A percentile compares a stretch with the other conserved stretches of the same genome.
Conservation (phyloP, 768 basidiomycete genomes). For the Agaricus bisporus region DNA sequence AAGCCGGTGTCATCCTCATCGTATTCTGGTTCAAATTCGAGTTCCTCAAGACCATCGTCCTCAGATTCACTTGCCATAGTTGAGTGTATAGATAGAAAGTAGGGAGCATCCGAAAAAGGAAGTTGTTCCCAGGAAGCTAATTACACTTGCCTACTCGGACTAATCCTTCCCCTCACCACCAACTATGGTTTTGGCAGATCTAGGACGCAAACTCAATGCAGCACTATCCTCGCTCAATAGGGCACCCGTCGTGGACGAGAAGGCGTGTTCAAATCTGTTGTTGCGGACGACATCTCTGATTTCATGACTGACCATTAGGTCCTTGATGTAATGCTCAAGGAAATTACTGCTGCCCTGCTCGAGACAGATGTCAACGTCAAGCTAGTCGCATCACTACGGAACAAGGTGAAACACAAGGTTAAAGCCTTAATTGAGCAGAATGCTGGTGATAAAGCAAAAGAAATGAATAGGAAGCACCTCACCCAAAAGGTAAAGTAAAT, state of each 20-base stretch:
- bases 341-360: slow-evolving; percentile 88
- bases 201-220: slow-evolving; percentile 90
- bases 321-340: slow-evolving; percentile 90
- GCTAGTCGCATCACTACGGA: slow-evolving; percentile 79
- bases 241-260: slow-evolving; percentile 86
- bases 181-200: slow-evolving; percentile 91
- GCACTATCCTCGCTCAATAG: slow-evolving; percentile 87
- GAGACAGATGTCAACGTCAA: slow-evolving; percentile 99
- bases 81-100: slow-evolving; percentile 31
- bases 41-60: slow-evolving; percentile 55
- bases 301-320: slow-evolving; percentile 44
- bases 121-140: slow-evolving; percentile 1
- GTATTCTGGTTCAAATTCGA: slow-evolving; percentile 17
- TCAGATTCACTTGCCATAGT: slow-evolving; percentile 50
- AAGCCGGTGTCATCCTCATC: slow-evolving; percentile 7
- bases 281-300: not conserved
- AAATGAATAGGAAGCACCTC: slow-evolving; percentile 76
- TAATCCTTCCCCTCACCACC: slow-evolving; percentile 14
- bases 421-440: slow-evolving; percentile 69
- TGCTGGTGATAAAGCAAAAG: slow-evolving; percentile 66
- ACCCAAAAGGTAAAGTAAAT: slow-evolving; percentile 72
- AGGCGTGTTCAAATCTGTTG: slow-evolving; percentile 39
- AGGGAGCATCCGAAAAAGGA: not conserved
- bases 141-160: not conserved
- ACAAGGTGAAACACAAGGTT: slow-evolving; percentile 88